Evolutionary conservation across 768 basidiomycete species (phyloP).

Genomic region (Thelephora aurantiotincta): DNA sequence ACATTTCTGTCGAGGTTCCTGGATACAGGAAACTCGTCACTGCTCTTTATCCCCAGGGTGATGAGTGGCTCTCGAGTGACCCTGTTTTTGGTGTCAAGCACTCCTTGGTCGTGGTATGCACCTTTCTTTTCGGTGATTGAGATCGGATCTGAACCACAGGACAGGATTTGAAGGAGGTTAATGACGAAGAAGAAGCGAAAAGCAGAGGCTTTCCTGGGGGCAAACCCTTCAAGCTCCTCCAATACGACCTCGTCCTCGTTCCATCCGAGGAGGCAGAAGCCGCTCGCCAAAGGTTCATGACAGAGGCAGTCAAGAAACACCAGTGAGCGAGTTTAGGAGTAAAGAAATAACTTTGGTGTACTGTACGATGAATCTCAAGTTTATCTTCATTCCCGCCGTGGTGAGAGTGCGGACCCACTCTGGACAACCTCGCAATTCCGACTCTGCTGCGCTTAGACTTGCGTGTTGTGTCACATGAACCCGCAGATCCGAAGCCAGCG

Average conservation of each 20-base stretch:
- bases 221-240: conserved; percentile 32
- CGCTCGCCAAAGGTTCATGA: conserved; percentile 12
- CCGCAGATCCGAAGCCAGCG: too few relatives aligned
- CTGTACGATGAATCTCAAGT: too few relatives aligned
- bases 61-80: conserved; percentile 53
- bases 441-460: too few relatives aligned
- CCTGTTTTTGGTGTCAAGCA: conserved; percentile 74
- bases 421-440: too few relatives aligned
- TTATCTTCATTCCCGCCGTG: too few relatives aligned
- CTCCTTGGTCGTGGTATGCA: conserved; percentile 59
- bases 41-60: conserved; percentile 61
- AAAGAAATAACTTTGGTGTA: neutral
- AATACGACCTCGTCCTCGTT: conserved; percentile 30
- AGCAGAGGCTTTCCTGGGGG: conserved; percentile 38
- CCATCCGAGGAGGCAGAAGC: conserved; percentile 25
- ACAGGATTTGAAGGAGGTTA: conserved; percentile 38
- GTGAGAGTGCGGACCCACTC: too few relatives aligned
- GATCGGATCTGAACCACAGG: neutral
- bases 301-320: conserved; percentile 4
- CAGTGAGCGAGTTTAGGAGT: neutral
- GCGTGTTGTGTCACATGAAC: too few relatives aligned
- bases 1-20: conserved; percentile 55
- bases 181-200: conserved; percentile 38
- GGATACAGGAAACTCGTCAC: conserved; percentile 65
- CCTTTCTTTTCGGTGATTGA: neutral